Conservation (phyloP, 768 basidiomycete species). For the Auricularia sp. region DNA sequence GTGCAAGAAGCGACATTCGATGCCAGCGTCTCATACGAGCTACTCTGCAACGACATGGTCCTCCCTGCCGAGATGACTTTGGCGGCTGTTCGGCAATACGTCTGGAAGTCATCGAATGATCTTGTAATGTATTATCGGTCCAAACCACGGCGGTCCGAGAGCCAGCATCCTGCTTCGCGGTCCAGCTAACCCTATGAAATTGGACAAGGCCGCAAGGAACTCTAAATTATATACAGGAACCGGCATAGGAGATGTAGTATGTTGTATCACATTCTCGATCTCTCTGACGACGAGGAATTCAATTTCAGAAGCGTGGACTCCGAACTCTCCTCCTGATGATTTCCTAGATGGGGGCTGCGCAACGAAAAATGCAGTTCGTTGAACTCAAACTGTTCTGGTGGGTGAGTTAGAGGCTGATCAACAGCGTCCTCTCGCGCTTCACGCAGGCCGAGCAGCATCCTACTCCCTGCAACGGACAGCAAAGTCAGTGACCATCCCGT, state of each 20-base stretch:
- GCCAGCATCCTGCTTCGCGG: too few species aligned
- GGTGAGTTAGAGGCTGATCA: background rate
- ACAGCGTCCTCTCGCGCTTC: background rate
- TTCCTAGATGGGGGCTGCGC: background rate
- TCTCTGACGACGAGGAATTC: background rate
- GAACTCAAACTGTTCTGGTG: background rate
- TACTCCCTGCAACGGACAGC: background rate
- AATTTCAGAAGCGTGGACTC: background rate
- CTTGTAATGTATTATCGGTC: constrained; percentile 69
- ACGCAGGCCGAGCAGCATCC: background rate
- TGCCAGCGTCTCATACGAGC: constrained; percentile 66
- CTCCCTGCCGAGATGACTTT: constrained; percentile 83
- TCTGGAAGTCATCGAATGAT: constrained; percentile 71
- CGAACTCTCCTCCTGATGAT: background rate
- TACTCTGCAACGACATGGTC: constrained; percentile 77
- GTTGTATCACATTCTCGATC: background rate
- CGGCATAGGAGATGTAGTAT: background rate
- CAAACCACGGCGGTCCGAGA: constrained; percentile 5
- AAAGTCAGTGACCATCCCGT: background rate
- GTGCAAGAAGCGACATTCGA: background rate
- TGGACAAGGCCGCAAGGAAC: background rate
- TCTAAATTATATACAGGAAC: background rate
- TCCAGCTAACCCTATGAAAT: too few species aligned
- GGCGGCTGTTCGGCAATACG: constrained; percentile 79
- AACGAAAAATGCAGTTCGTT: background rate